Conservation (phyloP, 208 protist species). For the Angomonas desouzai region DNA sequence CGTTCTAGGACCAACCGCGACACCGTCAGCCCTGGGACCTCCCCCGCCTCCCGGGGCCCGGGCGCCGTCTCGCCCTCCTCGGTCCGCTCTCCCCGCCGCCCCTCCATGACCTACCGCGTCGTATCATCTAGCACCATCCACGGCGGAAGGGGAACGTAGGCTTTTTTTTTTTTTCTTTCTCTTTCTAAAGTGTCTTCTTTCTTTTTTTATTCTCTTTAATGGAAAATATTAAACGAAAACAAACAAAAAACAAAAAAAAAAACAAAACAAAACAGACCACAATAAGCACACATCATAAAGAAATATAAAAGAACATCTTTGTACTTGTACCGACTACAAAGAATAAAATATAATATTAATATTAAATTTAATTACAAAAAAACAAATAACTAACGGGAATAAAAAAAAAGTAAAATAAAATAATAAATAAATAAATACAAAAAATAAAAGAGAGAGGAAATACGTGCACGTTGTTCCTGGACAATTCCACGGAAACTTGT, state of each 20-base stretch:
- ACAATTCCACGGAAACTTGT: conserved; percentile 9
- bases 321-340: no score
- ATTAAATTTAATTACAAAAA: background rate
- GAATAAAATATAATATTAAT: no score
- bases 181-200: background rate
- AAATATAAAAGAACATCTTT: conserved; percentile 5
- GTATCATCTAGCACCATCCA: conserved; percentile 47
- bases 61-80: conserved; percentile 5
- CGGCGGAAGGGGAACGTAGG: conserved; percentile 18
- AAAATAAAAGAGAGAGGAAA: conserved; percentile 12
- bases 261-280: background rate
- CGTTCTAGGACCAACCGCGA: conserved; percentile 28
- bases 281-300: background rate
- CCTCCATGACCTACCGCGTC: conserved; percentile 44
- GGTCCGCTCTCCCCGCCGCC: conserved; percentile 14
- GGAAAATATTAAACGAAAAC: conserved; percentile 1
- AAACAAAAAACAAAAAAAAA: conserved; percentile 8
- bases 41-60: background rate
- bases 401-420: background rate
- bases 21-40: conserved; percentile 8
- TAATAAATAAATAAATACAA: conserved; percentile 3
- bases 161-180: conserved; percentile 6
- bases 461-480: background rate
- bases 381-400: background rate
- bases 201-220: background rate